phyloP scores from a whole-genome alignment of 345 rosid species.

The Trapa incisa region DNA sequence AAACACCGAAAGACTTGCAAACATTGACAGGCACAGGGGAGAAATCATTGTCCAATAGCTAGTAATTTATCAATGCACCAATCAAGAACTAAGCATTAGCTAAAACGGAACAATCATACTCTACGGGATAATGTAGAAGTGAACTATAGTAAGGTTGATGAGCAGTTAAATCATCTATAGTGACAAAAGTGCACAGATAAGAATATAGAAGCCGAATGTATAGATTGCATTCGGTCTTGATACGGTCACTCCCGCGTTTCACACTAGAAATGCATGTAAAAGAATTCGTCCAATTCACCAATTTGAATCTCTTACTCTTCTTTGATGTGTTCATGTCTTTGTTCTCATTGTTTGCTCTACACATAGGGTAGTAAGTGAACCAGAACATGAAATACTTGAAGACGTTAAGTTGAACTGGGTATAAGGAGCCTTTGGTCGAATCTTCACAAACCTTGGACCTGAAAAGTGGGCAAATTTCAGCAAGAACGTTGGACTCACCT shows the following conservation, averaged over 20 bases:
- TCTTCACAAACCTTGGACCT: constrained; percentile 56
- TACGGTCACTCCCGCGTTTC: constrained; percentile 43
- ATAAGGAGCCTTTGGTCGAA: constrained; percentile 32
- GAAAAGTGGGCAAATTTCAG: constrained; percentile 46
- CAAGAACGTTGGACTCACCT: constrained; percentile 30
- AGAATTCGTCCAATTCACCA: constrained; percentile 56
- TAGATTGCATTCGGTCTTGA: constrained; percentile 39
- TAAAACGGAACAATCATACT: constrained; percentile 47
- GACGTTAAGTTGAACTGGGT: constrained; percentile 56
- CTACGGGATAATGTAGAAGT: constrained; percentile 51
- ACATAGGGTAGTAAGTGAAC: constrained; percentile 83
- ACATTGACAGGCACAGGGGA: constrained; percentile 46
- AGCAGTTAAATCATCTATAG: constrained; percentile 36
- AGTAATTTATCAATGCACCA: constrained; percentile 54
- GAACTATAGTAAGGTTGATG: constrained; percentile 74
- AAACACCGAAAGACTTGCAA: constrained; percentile 59
- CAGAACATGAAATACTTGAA: constrained; percentile 84
- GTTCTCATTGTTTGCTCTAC: constrained; percentile 50
- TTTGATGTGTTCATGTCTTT: constrained; percentile 20
- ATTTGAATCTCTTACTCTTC: constrained; percentile 32
- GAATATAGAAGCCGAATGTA: constrained; percentile 57
- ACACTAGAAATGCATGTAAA: constrained; percentile 42
- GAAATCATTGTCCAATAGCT: constrained; percentile 89
- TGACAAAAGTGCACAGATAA: constrained; percentile 67
- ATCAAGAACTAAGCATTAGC: constrained; percentile 64